Percentiles rank a stretch among this genome's conserved stretches.
Conservation (phyloP, 1,139 yeast genomes). For the Ogataea hybrid region DNA sequence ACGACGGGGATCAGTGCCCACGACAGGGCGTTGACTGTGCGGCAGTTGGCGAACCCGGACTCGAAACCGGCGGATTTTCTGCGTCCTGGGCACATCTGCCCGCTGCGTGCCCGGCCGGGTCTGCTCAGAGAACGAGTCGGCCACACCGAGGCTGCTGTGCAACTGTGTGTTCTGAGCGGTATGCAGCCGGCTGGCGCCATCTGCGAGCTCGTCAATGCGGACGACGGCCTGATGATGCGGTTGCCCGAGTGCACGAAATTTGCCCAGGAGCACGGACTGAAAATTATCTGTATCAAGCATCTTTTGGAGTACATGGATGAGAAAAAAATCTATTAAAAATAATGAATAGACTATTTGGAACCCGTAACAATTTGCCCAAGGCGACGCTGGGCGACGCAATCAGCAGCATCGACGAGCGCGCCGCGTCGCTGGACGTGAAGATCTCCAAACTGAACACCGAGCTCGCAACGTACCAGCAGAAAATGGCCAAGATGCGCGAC, state of each 20-base stretch:
- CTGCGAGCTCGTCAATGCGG: conserved; percentile 90
- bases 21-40: conserved; percentile 86
- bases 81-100: conserved; percentile 93
- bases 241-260: conserved; percentile 80
- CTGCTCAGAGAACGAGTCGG: conserved; percentile 82
- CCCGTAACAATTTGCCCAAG: conserved; percentile 66
- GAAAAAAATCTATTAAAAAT: conserved; percentile 1
- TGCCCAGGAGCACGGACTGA: conserved; percentile 59
- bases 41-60: conserved; percentile 60
- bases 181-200: conserved; percentile 87
- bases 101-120: conserved; percentile 87
- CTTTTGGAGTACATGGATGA: conserved; percentile 53
- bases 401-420: conserved; percentile 69
- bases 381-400: conserved; percentile 82
- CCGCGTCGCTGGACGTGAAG: conserved; percentile 83
- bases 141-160: conserved; percentile 98
- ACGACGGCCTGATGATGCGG: conserved; percentile 96
- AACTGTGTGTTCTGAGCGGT: conserved; percentile 74
- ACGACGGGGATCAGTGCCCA: conserved; percentile 98
- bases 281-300: conserved; percentile 79
- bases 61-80: conserved; percentile 64
- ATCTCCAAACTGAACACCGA: conserved; percentile 86
- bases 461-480: conserved; percentile 83
- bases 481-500: conserved; percentile 77
- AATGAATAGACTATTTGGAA: conserved; percentile 83